Evolutionary conservation across 768 basidiomycete species (phyloP), one percentile per base, ranked within the genome.

Genomic region (Leccinum incarnatum): DNA sequence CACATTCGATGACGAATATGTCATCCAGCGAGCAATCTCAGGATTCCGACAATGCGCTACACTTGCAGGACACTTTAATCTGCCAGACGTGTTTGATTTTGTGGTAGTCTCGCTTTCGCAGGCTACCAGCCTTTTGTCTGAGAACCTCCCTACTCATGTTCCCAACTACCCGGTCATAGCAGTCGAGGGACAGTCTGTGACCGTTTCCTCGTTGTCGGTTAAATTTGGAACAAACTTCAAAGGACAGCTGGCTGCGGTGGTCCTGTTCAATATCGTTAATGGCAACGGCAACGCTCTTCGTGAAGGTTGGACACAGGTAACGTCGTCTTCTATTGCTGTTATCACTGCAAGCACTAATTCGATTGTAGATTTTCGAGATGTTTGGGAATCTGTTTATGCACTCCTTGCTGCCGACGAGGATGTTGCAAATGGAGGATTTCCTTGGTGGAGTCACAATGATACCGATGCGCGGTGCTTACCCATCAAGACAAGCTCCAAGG

Each of bases 361-460:
- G 32, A 19, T 25, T 7, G 49, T 57, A 97, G 91, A 93, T 99
- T 55, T 98, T 99, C 66, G 96, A 98, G 73, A 98, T 98, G 88
- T 95, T 96, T 75, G 90, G 95, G 68, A 97, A 95, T 34, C 78
- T 99, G 23, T 99, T 98, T 76, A 74, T 98, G 49, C 91, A 98
- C 70, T 95, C 95, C 17, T 79, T 98, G 25, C 78, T 99, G 17
- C 97, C 97, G 0, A 85, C 81, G 10, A 81, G 89, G 52, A 91
- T 99, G 89, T 77, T 97, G 11, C 93, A 96, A 71, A 95, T 97
- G 91, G 96, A 97, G 70, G 97, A 98, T 69, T 98, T 99, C 77
- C 82, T 98, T 9, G 94, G 94, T n/a, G 95, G 95, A 15, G 85
- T 88, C 32, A 90, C 93, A 7, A 88, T 87, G 78, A 98, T 98